Evolutionary conservation across 805 yeast species (phyloP), one percentile per base, ranked within the genome.

Genomic region (Sungouiozyma ichnusensis): DNA sequence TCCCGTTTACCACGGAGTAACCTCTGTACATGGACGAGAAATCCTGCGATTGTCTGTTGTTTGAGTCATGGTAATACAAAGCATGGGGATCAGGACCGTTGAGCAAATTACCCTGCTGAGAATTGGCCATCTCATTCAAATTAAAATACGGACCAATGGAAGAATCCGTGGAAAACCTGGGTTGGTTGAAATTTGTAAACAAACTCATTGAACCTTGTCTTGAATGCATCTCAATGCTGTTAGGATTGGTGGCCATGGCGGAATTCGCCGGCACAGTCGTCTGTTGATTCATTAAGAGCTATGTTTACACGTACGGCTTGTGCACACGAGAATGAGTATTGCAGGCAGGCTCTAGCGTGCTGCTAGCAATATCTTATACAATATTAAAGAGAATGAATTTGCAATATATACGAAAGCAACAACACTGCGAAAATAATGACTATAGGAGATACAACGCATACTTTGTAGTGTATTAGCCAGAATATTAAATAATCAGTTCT

Each of bases 71-170:
- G 29, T 24, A 24, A 11, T 24, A 24, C 9, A 24, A 24, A 7
- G 29, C 29, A n/a, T n/a, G n/a, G n/a, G n/a, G n/a, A n/a, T n/a
- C 16, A 24, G 5, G 17, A 17, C 19, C 38, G 14, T 13, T n/a
- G 17, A 16, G 11, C 15, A 27, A 18, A 16, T 16, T 19, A 13
- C 36, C 32, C 40, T 20, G 18, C 13, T 18, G 15, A n/a, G 14
- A 5, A 24, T 29, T 20, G 29, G 29, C 29, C 9, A 24, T 11
- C 9, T 45, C 47, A 18, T 37, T n/a, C 4, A 56, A 50, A 42
- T 55, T 57, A 37, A 58, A 46, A 40, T 53, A 56, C 29, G 57
- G 50, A n/a, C 56, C 45, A 33, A 54, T 46, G 7, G 59, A 52
- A 14, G 55, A 48, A 35, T 55, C 60, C 4, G 62, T 52, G 7